phyloP scores from a whole-genome alignment of 495 filamentous ascomycete species.

The Xylaria castorea region DNA sequence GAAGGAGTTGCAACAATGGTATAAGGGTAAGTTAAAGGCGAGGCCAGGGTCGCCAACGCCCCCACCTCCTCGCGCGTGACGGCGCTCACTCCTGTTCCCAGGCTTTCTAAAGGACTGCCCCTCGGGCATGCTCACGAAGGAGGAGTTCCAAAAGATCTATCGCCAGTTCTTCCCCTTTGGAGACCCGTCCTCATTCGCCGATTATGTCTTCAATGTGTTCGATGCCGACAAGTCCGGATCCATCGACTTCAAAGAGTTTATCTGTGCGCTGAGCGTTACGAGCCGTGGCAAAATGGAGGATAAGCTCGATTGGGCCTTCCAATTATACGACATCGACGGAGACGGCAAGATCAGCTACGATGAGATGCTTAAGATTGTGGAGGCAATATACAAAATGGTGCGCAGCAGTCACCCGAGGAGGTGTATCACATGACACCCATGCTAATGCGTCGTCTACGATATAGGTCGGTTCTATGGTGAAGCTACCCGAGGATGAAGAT shows the following conservation, averaged over 20 bases:
- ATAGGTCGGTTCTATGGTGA: constrained; percentile 98
- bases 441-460: constrained; percentile 31
- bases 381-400: constrained; percentile 99
- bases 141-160: constrained; percentile 99
- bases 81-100: constrained; percentile 45
- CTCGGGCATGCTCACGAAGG: constrained; percentile 92
- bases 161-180: constrained; percentile 99
- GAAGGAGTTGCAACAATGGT: constrained; percentile 99
- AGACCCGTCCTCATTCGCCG: constrained; percentile 93
- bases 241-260: constrained; percentile 99
- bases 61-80: constrained; percentile 4
- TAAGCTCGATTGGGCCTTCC: constrained; percentile 99
- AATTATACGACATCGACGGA: constrained; percentile 98
- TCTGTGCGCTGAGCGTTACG: constrained; percentile 96
- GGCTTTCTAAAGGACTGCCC: constrained; percentile 99
- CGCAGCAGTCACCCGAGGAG: constrained; percentile 19
- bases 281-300: constrained; percentile 98
- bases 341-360: constrained; percentile 99
- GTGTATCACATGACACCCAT: neutral
- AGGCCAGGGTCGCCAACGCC: neutral
- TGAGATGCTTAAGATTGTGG: constrained; percentile 97
- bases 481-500: constrained; percentile 97
- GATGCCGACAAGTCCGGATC: constrained; percentile 95
- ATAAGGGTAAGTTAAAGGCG: constrained; percentile 79
- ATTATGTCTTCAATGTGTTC: constrained; percentile 99